Percentiles rank a stretch among this genome's conserved stretches.
phyloP scores from a whole-genome alignment of 169 alveolate species.

The Cryptosporidium ryanae region DNA sequence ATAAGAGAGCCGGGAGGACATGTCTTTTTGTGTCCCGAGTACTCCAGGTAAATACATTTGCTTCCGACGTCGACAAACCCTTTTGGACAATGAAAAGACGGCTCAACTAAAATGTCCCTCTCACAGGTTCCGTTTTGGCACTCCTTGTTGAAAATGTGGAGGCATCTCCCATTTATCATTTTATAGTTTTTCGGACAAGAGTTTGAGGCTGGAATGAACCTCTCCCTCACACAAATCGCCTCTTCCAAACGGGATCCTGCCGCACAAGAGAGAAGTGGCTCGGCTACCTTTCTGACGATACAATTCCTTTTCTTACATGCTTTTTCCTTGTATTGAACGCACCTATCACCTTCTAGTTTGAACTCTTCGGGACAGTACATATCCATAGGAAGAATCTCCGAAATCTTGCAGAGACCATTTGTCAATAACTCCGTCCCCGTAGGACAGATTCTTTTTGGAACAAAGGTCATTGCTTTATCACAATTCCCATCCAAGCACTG shows the following conservation, averaged over 20 bases:
- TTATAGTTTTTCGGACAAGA: constrained; percentile 14
- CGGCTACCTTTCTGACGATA: constrained; percentile 3
- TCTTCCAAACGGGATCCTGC: constrained; percentile 18
- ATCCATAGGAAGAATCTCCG: constrained; percentile 37
- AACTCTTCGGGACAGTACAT: constrained; percentile 55
- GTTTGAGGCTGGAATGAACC: background rate
- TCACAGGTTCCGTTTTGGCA: constrained; percentile 46
- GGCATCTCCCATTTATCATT: constrained; percentile 51
- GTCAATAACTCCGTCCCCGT: constrained; percentile 17
- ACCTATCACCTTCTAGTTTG: constrained; percentile 33
- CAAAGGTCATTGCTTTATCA: background rate
- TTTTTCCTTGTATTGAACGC: constrained; percentile 34
- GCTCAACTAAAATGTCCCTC: constrained; percentile 13
- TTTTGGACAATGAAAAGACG: constrained; percentile 33
- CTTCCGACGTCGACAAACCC: constrained; percentile 59
- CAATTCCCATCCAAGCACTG: constrained; percentile 33
- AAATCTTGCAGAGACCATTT: constrained; percentile 9
- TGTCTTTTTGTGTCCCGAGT: constrained; percentile 44
- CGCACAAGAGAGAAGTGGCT: constrained; percentile 41
- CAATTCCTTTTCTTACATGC: constrained; percentile 15
- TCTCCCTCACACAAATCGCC: constrained; percentile 33
- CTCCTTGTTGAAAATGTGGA: constrained; percentile 17
- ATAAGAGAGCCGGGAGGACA: constrained; percentile 46
- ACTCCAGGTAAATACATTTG: constrained; percentile 29
- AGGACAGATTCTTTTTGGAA: constrained; percentile 48